Base-by-base conservation (phyloP, 2,329 filamentous ascomycete species). In the Davidsoniella australis region DNA sequence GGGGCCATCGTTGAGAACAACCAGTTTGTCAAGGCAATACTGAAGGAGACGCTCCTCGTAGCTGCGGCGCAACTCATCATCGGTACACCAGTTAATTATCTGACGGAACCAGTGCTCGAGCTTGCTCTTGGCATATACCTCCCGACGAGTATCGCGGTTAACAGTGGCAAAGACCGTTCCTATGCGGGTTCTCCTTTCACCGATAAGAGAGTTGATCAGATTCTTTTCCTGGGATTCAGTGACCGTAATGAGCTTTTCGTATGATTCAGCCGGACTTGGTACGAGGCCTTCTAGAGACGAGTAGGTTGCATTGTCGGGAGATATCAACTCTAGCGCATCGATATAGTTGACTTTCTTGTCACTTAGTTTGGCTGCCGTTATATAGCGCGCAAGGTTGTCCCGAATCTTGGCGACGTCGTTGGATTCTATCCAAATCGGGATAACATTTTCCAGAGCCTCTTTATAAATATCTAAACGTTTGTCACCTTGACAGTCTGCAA, bases 1-100 rank as follows among this genome's bases (percentile, higher is more conserved):
- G 2, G 66, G 62, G 3, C 80, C 77, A 1, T 70, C 53, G 2
- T 80, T 75, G 14, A 85, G 69, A 24, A 84, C 79, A 7, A 82
- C 63, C 1, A 98, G 71, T 4, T 77, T 74, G 51, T 95, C 87
- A 56, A 88, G 82, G 53, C 81, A 85, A 59, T 88, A 77, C 54
- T 82, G 75, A 3, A 98, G 65, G 12, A 95, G 70, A 64, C 89
- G 96, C 62, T 96, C 88, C 61, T 98, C 93, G 54, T 89, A 93
- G 37, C 75, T 73, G 37, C 89, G 79, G 42, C 91, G 76, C 33
- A 86, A 62, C 18, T 89, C 85, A 59, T 98, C 91, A 57, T 96
- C 86, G 51, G 69, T 76, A 8, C 82, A 81, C 91, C 91, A 98
- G 60, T 94, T 80, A 59, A 95, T 88, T 46, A 95, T 72, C 47